Percentiles rank a stretch among this genome's conserved stretches.
Evolutionary conservation across 2,329 filamentous ascomycete species (phyloP).

Genomic region (Ophiostoma ips): DNA sequence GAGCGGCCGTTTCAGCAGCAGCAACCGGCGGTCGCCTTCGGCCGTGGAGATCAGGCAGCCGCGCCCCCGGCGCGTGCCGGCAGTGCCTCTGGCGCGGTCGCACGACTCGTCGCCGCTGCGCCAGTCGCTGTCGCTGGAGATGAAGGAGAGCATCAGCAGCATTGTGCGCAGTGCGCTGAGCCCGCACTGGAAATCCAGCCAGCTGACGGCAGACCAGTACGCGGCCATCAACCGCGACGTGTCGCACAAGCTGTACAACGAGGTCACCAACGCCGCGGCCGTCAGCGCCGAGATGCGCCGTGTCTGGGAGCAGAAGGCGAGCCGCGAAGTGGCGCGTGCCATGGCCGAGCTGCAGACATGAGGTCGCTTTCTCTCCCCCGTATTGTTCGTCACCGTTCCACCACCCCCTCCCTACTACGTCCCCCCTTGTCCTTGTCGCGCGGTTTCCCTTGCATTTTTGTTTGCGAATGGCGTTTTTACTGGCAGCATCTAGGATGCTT

Average conservation of each 20-base stretch:
- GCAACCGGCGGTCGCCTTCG: conserved; percentile 17
- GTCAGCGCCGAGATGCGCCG: conserved; percentile 53
- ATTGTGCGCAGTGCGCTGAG: conserved; percentile 76
- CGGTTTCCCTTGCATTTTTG: not conserved
- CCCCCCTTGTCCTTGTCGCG: too few relatives aligned
- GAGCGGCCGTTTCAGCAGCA: conserved; percentile 15
- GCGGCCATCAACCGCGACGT: conserved; percentile 83
- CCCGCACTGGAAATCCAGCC: conserved; percentile 66
- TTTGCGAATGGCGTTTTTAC: conserved; percentile 2
- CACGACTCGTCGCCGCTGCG: conserved; percentile 54
- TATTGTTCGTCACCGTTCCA: too few relatives aligned
- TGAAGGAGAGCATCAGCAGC: conserved; percentile 77
- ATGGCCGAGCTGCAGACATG: conserved; percentile 42
- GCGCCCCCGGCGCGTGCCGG: conserved; percentile 33
- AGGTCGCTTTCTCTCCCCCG: too few relatives aligned
- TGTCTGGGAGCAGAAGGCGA: conserved; percentile 63
- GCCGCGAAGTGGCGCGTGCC: conserved; percentile 64
- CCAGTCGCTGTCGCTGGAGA: conserved; percentile 54
- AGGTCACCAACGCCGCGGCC: conserved; percentile 37
- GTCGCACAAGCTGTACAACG: conserved; percentile 75
- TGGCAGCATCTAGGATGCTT: conserved; percentile 1
- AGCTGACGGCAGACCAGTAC: conserved; percentile 79
- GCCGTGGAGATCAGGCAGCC: conserved; percentile 38
- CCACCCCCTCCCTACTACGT: too few relatives aligned
- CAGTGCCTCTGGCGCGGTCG: conserved; percentile 32